Evolutionary conservation across 1,284 basidiomycete genomes (phyloP), one percentile per base, ranked within the genome.

Genomic region (Pascua guehoae): DNA sequence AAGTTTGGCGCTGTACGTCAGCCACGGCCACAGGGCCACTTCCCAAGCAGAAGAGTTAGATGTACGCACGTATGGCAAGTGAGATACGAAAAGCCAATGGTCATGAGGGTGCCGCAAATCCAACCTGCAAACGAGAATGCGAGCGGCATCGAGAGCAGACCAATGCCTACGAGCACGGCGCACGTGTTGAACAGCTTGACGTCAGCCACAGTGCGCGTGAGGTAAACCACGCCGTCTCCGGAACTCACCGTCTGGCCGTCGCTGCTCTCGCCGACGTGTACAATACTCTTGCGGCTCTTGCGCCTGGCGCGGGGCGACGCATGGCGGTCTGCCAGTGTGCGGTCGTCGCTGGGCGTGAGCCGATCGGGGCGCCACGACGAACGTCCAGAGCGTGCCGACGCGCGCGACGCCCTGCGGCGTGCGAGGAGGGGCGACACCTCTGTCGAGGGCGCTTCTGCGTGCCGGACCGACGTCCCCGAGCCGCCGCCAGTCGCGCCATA

Each of bases 61-160:
- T 9, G 15, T 8, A 83, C 87, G 60, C 67, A 91, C 91, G 89
- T 91, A 71, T 93, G 90, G 68, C 90, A 94, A 8, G 89, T 88
- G 39, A 94, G 79, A 59, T 82, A 82, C 0, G 88, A 89, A 71
- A 91, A 94, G 57, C 84, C 84, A 9, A 90, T 71, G 53, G 94
- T 85, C 42, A 95, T 80, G 39, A 83, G 16, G 0, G 86, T 86
- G 7, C 91, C 91, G 40, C 81, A 80, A 24, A 87, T 80, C 91
- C 91, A 94, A 8, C 91, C 91, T 1, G 90, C 86, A 66, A 88
- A 90, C 1, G 88, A 84, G 70, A 92, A 92, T 0, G 91, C 91
- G 16, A 93, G 80, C 0, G 92, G 90, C 72, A 93, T 88, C 2
- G 89, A 91, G 2, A 95, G 81, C 80, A 96, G 87, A 2, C 92